Base-by-base conservation (phyloP, 257 asterid genomes). In the Ophiorrhiza pumila region DNA sequence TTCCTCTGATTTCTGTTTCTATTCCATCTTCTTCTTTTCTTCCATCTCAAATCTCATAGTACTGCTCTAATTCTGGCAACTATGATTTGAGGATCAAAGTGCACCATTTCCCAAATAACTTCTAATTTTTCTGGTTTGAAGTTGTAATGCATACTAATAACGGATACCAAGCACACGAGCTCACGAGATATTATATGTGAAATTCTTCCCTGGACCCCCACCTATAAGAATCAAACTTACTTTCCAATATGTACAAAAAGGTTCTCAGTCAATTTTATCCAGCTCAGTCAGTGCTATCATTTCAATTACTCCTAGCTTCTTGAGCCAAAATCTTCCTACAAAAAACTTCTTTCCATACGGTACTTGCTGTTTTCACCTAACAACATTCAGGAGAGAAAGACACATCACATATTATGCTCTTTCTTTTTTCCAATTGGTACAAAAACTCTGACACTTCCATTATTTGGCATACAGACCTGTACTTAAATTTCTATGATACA, bases 401-500 rank as follows among this genome's bases (percentile, higher is more conserved):
- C 56, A 43, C 5, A 65, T 14, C 25, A 15, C 5, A 45, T 17
- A 39, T 45, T 17, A 25, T 34, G 25, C 57, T 37, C 15, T 53
- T 14, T 39, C 25, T 37, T 63, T 39, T 34, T 52, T 34, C 18
- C 22, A 6, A 50, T 32, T 23, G 8, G 29, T 31, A 35, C 12
- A 34, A 11, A 34, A n/a, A 69, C 39, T 69, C 13, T 55, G 60
- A 52, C 35, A 52, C 17, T n/a, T 42, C 74, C 74, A 55, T 4
- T 56, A 55, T 29, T 11, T 46, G 18, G 23, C 35, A 1, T 14
- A 15, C 10, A 37, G 25, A 63, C 10, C 7, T 14, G 11, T 39
- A 12, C 4, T 37, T 18, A 20, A 2, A 31, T 29, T 27, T 58
- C 39, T 37, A 20, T 39, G 5, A 25, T 37, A 18, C 37, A 37